phyloP scores from a whole-genome alignment of 75 land plant genomes.

The Cupressus sempervirens region DNA sequence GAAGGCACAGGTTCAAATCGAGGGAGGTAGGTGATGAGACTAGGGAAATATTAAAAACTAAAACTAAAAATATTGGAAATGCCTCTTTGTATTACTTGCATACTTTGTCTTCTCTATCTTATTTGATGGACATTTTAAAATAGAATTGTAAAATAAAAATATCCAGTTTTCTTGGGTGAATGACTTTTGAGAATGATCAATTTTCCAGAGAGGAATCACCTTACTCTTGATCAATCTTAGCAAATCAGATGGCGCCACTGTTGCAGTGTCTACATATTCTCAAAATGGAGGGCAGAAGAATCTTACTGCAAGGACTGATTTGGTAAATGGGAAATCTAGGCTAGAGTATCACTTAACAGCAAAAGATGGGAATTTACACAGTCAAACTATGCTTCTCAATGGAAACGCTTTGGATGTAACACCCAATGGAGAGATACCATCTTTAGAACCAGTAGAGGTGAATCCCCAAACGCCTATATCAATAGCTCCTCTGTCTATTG shows the following conservation, averaged over 20 bases:
- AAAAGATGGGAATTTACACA: slow-evolving; percentile 55
- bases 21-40: neutral
- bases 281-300: neutral
- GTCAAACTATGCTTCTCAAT: slow-evolving; percentile 69
- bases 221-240: slow-evolving; percentile 60
- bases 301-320: slow-evolving; percentile 10
- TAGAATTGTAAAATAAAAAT: neutral
- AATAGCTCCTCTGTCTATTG: slow-evolving; percentile 62
- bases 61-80: no score
- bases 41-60: neutral
- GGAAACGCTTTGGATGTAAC: slow-evolving; percentile 42
- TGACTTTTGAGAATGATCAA: neutral
- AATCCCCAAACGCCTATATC: slow-evolving; percentile 33
- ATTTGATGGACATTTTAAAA: neutral
- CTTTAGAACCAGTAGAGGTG: slow-evolving; percentile 30
- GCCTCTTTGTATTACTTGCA: neutral
- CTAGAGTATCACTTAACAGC: slow-evolving; percentile 70
- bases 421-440: slow-evolving; percentile 54
- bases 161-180: neutral
- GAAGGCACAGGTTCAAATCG: neutral
- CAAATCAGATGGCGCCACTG: slow-evolving; percentile 18
- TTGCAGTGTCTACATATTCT: slow-evolving; percentile 3
- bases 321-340: neutral
- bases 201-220: slow-evolving; percentile 55
- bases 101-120: neutral